Evolutionary conservation across 2,329 filamentous ascomycete genomes (phyloP), one percentile per base, ranked within the genome.

Genomic region (Escovopsis weberi): DNA sequence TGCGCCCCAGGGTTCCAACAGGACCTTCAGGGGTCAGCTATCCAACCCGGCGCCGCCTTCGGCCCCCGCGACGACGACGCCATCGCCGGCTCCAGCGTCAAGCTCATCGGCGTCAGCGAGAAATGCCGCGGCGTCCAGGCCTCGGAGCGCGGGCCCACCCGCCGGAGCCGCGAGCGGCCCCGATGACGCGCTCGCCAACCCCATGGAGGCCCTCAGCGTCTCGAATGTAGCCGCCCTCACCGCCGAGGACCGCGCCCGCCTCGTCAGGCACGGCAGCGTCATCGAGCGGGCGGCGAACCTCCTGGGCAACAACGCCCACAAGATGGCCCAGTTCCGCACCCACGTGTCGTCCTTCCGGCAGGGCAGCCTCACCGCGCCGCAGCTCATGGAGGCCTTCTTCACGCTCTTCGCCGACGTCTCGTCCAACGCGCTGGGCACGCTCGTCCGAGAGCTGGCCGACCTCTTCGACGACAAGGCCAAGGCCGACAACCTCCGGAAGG

Each of bases 381-480:
- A 85, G 46, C 73, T 98, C 1, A 81, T 96, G 45, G 87, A 95
- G 50, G 76, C 79, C 0, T 87, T 95, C 61, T 94, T 94, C 57
- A 75, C 81, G 0, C 70, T 95, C 4, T 95, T 94, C 50, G 68
- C 67, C 18, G 82, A 94, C 56, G 82, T 82, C 0, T 78, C 82
- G 0, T 81, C 85, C 7, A 75, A 78, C 12, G 82, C 93, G 26
- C 69, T 98, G 0, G 88, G 88, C 12, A 95, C 88, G 26, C 72
- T 98, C 1, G 75, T 96, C 48, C 84, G 89, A 47, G 91, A 98
- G 57, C 74, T 95, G 3, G 84, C 89, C 5, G 89, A 96, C 41
- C 77, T 98, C 10, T 96, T 91, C 53, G 89, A 98, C 52, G 82
- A 93, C 51, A 72, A 81, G 40, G 58, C 61, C 15, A 94, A 94